Evolutionary conservation across 2,329 filamentous ascomycete genomes (phyloP).

Genomic region (Microcyclospora tardicrescens): DNA sequence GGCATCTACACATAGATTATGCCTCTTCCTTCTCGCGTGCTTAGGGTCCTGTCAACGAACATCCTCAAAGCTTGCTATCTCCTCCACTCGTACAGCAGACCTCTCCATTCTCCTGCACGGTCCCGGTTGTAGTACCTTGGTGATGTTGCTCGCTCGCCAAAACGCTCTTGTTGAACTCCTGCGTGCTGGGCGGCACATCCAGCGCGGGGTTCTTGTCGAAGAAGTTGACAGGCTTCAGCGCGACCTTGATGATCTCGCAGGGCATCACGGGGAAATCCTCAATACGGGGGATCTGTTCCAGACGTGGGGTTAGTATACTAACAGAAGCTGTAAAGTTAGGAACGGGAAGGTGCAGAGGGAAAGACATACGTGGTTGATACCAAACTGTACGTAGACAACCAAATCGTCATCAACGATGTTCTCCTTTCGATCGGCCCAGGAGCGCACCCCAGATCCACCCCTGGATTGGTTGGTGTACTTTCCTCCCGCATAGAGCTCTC

Average conservation of each 20-base stretch:
- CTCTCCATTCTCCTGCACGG: conserved; percentile 22
- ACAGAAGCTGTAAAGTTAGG: background rate
- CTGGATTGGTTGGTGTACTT: conserved; percentile 42
- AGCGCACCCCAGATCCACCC: conserved; percentile 35
- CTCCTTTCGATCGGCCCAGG: conserved; percentile 40
- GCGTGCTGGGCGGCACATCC: conserved; percentile 41
- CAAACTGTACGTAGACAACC: conserved; percentile 45
- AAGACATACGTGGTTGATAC: conserved; percentile 37
- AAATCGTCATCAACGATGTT: conserved; percentile 43
- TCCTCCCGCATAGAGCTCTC: conserved; percentile 48
- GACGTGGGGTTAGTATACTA: background rate
- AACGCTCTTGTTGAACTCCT: conserved; percentile 33
- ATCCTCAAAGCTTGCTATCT: conserved; percentile 7
- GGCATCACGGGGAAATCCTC: conserved; percentile 51
- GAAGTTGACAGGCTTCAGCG: conserved; percentile 47
- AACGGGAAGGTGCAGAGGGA: background rate
- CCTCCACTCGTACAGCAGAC: conserved; percentile 24
- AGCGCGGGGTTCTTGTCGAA: conserved; percentile 46
- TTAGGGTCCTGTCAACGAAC: no score
- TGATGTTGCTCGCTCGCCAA: conserved; percentile 20
- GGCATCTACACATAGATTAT: no score
- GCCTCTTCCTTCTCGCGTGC: no score
- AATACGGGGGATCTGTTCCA: conserved; percentile 31
- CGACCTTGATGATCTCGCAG: conserved; percentile 43
- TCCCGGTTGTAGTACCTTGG: conserved; percentile 22